Conservation (phyloP, 1,284 basidiomycete genomes). For the Flammula alnicola region DNA sequence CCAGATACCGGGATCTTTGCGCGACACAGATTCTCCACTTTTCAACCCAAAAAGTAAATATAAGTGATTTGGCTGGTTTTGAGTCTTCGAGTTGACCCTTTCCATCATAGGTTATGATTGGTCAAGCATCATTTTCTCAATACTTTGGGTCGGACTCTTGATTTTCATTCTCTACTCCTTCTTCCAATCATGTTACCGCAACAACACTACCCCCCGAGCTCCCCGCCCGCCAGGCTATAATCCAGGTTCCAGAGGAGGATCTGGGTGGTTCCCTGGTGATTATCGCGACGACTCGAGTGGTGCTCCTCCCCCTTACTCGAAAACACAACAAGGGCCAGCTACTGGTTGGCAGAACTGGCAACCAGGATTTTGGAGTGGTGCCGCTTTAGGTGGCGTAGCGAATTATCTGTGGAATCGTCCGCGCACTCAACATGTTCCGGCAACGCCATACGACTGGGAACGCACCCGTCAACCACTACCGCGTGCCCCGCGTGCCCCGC, state of each 20-base stretch:
- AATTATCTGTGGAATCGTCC: conserved; percentile 57
- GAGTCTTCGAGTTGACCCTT: background rate
- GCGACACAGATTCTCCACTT: conserved; percentile 39
- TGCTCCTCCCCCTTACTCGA: conserved; percentile 79
- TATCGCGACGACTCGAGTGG: conserved; percentile 38
- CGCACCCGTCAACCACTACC: conserved; percentile 34
- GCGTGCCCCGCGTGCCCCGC: conserved; percentile 30
- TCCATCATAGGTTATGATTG: conserved; percentile 41
- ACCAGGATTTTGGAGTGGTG: conserved; percentile 85
- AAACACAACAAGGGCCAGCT: conserved; percentile 19
- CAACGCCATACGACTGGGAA: conserved; percentile 57
- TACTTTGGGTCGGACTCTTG: conserved; percentile 59
- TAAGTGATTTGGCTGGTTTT: background rate
- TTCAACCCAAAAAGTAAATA: conserved; percentile 22
- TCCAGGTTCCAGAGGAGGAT: conserved; percentile 37
- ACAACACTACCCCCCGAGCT: conserved; percentile 30
- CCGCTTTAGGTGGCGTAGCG: conserved; percentile 69
- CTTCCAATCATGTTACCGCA: conserved; percentile 54
- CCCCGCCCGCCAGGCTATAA: conserved; percentile 36
- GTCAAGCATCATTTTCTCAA: conserved; percentile 51
- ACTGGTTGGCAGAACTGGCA: conserved; percentile 45
- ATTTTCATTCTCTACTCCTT: conserved; percentile 61
- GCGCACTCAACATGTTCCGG: conserved; percentile 28
- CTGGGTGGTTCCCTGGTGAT: conserved; percentile 63
- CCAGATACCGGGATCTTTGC: conserved; percentile 58